Conservation (phyloP, 176 grass and related monocot species). For the Cocos nucifera region DNA sequence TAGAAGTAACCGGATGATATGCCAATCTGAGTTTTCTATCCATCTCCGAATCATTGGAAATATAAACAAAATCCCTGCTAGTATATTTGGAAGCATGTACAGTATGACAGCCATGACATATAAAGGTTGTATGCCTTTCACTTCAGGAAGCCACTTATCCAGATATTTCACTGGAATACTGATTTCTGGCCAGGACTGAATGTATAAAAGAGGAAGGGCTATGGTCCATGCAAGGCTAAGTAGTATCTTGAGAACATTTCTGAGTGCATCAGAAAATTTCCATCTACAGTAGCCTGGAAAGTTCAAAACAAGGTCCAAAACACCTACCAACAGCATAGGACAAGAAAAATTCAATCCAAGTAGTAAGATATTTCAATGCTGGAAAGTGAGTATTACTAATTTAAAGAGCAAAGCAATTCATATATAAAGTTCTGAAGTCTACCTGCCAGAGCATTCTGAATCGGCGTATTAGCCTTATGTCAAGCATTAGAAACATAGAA, state of each 20-base stretch:
- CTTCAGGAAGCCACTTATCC: slow-evolving; percentile 38
- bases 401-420: too few relatives aligned
- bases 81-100: slow-evolving; percentile 78
- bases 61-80: slow-evolving; percentile 53
- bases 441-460: too few relatives aligned
- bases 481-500: too few relatives aligned
- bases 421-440: too few relatives aligned
- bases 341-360: slow-evolving; percentile 8
- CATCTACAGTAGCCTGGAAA: slow-evolving; percentile 74
- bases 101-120: slow-evolving; percentile 74
- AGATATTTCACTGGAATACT: slow-evolving; percentile 39
- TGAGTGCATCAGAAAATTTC: slow-evolving; percentile 61
- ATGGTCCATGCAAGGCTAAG: slow-evolving; percentile 64
- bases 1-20: slow-evolving; percentile 62
- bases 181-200: slow-evolving; percentile 46
- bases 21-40: slow-evolving; percentile 90
- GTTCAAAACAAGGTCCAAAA: slow-evolving; percentile 88
- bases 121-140: slow-evolving; percentile 70
- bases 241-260: slow-evolving; percentile 75
- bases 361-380: too few relatives aligned
- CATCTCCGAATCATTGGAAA: slow-evolving; percentile 82
- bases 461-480: too few relatives aligned
- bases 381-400: too few relatives aligned
- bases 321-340: slow-evolving; percentile 43
- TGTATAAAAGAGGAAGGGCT: slow-evolving; percentile 84